A percentile compares a stretch with the other conserved stretches of the same genome.
phyloP scores from a whole-genome alignment of 345 rosid species.

The Euphorbia peplus region DNA sequence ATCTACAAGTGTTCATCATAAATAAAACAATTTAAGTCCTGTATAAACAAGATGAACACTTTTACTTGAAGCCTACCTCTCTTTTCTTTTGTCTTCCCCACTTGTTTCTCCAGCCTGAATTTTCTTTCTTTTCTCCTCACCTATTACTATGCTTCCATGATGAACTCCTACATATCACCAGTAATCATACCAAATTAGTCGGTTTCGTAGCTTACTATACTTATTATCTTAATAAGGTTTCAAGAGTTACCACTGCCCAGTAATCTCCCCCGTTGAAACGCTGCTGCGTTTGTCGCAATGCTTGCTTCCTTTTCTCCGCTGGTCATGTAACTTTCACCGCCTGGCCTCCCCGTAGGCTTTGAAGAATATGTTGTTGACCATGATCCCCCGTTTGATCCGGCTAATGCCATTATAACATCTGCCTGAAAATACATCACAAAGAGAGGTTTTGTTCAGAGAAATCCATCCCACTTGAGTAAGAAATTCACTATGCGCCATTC shows the following conservation, averaged over 20 bases:
- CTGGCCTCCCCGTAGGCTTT: slow-evolving; percentile 36
- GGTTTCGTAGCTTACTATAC: not conserved
- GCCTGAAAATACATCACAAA: slow-evolving; percentile 55
- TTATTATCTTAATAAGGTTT: not conserved
- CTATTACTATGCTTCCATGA: slow-evolving; percentile 33
- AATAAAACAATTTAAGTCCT: slow-evolving; percentile 9
- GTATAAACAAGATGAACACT: slow-evolving; percentile 22
- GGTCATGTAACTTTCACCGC: slow-evolving; percentile 26
- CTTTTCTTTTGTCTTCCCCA: slow-evolving; percentile 46
- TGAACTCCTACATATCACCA: slow-evolving; percentile 36
- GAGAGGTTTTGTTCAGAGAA: not conserved
- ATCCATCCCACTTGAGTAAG: too few relatives aligned
- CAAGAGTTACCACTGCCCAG: slow-evolving; percentile 25
- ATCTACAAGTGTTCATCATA: not conserved
- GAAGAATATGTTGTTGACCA: slow-evolving; percentile 88
- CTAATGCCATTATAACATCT: slow-evolving; percentile 90
- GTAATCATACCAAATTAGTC: not conserved
- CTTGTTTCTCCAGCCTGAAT: slow-evolving; percentile 42
- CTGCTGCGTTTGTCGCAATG: slow-evolving; percentile 7
- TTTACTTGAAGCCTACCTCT: slow-evolving; percentile 26
- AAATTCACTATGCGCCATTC: too few relatives aligned
- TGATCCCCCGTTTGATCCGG: slow-evolving; percentile 93
- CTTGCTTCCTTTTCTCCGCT: slow-evolving; percentile 32
- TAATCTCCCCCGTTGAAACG: slow-evolving; percentile 42
- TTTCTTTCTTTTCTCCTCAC: slow-evolving; percentile 44